Percentiles rank a stretch among this genome's conserved stretches.
phyloP scores from a whole-genome alignment of 768 basidiomycete species.

The Tephrocybe sp. region DNA sequence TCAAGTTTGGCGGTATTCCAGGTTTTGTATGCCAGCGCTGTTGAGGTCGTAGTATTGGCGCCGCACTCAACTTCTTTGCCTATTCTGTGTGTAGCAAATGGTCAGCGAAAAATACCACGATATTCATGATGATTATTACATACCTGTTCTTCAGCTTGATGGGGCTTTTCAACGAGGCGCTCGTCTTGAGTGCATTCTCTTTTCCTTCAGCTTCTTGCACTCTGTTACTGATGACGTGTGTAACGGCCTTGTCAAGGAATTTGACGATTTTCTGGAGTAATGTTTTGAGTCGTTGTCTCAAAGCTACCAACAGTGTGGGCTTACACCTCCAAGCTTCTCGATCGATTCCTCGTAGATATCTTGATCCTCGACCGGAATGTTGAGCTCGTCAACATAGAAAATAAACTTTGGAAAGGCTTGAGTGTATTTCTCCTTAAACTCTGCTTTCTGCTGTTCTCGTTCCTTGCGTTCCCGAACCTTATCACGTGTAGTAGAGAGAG shows the following conservation, averaged over 20 bases:
- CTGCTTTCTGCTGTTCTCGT: slow-evolving; percentile 56
- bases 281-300: too few relatives aligned
- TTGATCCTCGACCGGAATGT: slow-evolving; percentile 42
- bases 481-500: slow-evolving; percentile 26
- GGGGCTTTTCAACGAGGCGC: slow-evolving; percentile 57
- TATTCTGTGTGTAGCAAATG: slow-evolving; percentile 1
- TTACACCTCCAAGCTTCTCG: slow-evolving; percentile 72
- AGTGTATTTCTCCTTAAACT: slow-evolving; percentile 83
- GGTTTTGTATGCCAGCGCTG: slow-evolving; percentile 76
- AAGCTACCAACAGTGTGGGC: too few relatives aligned
- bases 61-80: slow-evolving; percentile 12
- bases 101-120: background rate
- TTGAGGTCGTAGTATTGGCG: slow-evolving; percentile 65
- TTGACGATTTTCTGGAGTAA: slow-evolving; percentile 68
- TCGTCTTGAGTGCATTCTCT: slow-evolving; percentile 55
- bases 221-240: slow-evolving; percentile 82
- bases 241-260: slow-evolving; percentile 86
- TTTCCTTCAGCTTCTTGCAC: slow-evolving; percentile 47
- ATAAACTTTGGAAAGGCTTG: slow-evolving; percentile 81
- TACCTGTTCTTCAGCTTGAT: slow-evolving; percentile 63
- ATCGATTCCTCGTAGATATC: slow-evolving; percentile 57
- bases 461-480: slow-evolving; percentile 49
- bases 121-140: slow-evolving; percentile 16
- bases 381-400: slow-evolving; percentile 80
- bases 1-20: slow-evolving; percentile 78